These are phyloP conservation scores for Chlorella sp. DNA, from an alignment of 139 green algal genomes.

Conservation along the genomic window DNA sequence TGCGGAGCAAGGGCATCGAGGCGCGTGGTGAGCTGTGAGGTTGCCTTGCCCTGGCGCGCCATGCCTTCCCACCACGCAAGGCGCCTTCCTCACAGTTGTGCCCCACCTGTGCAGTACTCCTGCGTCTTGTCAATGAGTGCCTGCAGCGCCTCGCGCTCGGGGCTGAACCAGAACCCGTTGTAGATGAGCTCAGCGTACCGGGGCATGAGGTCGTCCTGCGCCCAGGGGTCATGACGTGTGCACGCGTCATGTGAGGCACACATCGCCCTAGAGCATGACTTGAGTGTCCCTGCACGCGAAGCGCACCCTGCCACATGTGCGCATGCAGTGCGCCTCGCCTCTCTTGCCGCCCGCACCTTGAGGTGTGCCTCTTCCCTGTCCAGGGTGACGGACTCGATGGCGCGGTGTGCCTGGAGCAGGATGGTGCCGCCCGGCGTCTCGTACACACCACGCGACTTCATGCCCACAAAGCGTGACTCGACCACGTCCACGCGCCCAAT, in stretches of 20 bases:
- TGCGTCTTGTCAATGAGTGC: constrained; percentile 80
- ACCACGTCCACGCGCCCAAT: constrained; percentile 91
- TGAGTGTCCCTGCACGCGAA: too few species aligned
- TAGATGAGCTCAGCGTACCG: constrained; percentile 83
- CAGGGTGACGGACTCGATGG: constrained; percentile 85
- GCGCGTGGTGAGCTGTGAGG: too few species aligned
- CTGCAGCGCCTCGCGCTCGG: constrained; percentile 83
- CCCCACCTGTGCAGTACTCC: constrained; percentile 59
- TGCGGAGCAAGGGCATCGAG: too few species aligned
- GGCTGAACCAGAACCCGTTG: constrained; percentile 71
- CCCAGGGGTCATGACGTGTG: too few species aligned
- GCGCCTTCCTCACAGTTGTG: too few species aligned
- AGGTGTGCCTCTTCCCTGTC: constrained; percentile 89
- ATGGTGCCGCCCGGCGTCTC: constrained; percentile 98
- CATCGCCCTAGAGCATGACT: too few species aligned
- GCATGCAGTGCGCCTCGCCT: background rate
- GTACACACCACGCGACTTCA: constrained; percentile 86
- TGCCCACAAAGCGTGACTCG: constrained; percentile 94
- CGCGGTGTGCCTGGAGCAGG: constrained; percentile 76
- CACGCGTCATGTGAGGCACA: too few species aligned
- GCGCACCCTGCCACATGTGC: too few species aligned
- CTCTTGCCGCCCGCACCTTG: constrained; percentile 45
- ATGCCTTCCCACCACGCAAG: too few species aligned
- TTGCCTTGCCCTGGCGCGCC: too few species aligned
- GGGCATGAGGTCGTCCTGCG: constrained; percentile 53